Base-by-base conservation (phyloP, 352 stramenopile species). In the Albugo candida region DNA sequence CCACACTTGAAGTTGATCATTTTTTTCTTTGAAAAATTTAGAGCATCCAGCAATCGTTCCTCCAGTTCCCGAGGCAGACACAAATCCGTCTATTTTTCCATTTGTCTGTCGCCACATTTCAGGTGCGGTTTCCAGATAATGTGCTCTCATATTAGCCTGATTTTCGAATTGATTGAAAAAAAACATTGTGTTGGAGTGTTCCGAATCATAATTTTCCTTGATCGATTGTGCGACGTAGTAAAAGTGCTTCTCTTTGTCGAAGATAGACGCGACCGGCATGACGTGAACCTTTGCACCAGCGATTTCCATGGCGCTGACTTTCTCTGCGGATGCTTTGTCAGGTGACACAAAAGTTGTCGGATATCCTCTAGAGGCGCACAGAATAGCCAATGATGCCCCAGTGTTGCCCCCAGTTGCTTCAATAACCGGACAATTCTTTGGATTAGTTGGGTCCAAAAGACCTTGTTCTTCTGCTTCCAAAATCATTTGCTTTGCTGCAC, bases 111-210 rank as follows among this genome's bases (percentile, higher is more conserved):
- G 51, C 77, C 81, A 97, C 54, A 99, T 97, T 70, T 99, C 95
- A 0, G 82, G 93, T 0, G 89, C 95, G 0, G 95, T 99, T 12
- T 73, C 85, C 6, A 61, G 46, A 55, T 96, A 96, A 67, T 99
- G 95, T 12, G 81, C 92, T 5, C 88, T 63, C 18, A 86, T 93
- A 70, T 99, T 99, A 21, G 89, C 76, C 18, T 75, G 68, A 63
- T 98, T 99, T 52, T 99, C 94, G 60, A 99, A 99, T 60, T 99
- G 95, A 58, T 99, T 83, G 35, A 95, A 82, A 60, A 98, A 99
- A 48, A 95, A 91, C 8, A 31, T 81, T 92, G 20, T 81, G 79
- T 85, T 78, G 52, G 13, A 85, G 88, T 41, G 83, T 81, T 24
- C 69, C 70, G 18, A 84, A 88, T 19, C 83, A 60, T 17, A 72